Conservation (phyloP, 2,329 filamentous ascomycete genomes). For the Fusarium subtropicale region DNA sequence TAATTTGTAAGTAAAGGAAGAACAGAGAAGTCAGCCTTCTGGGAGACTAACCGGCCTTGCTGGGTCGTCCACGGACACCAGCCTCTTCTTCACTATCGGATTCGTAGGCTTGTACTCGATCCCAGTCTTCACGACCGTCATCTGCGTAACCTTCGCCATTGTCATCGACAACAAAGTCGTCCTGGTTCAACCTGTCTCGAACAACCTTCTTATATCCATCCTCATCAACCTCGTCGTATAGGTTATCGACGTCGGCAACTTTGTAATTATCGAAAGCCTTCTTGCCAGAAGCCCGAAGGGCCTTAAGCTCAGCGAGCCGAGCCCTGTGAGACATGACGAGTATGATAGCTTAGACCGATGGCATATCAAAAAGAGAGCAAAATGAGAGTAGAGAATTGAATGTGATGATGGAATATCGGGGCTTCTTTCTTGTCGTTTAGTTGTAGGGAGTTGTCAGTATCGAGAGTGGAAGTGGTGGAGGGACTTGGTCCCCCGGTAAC, state of each 20-base stretch:
- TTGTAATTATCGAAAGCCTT: slow-evolving; percentile 90
- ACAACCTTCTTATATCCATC: slow-evolving; percentile 98
- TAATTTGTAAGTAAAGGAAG: neutral
- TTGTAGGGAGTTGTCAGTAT: slow-evolving; percentile 18
- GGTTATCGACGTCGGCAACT: slow-evolving; percentile 81
- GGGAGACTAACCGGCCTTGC: slow-evolving; percentile 62
- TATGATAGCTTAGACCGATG: slow-evolving; percentile 32
- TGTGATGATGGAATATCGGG: neutral
- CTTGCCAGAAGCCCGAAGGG: slow-evolving; percentile 88
- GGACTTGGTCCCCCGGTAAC: slow-evolving; percentile 38
- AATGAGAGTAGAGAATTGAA: neutral
- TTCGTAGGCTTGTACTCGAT: slow-evolving; percentile 75
- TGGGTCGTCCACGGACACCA: slow-evolving; percentile 59
- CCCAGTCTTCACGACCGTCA: slow-evolving; percentile 95
- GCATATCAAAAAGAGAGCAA: slow-evolving; percentile 36
- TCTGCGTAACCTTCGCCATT: slow-evolving; percentile 97
- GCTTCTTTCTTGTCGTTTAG: neutral
- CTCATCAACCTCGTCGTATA: slow-evolving; percentile 98
- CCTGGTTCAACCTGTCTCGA: slow-evolving; percentile 85
- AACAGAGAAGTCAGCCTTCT: neutral
- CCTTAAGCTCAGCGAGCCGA: slow-evolving; percentile 81
- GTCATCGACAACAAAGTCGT: slow-evolving; percentile 99
- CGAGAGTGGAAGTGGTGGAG: slow-evolving; percentile 22
- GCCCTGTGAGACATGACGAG: slow-evolving; percentile 57
- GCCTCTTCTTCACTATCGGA: slow-evolving; percentile 75